Evolutionary conservation across 2,329 filamentous ascomycete genomes (phyloP).

Genomic region (Clarireedia monteithiana): DNA sequence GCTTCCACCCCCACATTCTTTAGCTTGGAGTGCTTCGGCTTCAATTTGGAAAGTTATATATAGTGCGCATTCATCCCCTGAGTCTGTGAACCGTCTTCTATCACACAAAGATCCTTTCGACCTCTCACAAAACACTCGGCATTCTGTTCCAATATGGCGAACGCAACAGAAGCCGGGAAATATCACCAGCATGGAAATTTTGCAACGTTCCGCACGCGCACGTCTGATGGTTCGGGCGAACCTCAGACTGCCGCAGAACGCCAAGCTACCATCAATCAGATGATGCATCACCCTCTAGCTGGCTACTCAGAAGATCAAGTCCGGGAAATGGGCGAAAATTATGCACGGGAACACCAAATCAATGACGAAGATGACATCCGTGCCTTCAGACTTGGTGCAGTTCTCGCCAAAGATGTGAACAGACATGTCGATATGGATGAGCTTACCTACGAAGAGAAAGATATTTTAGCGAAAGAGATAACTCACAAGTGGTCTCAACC

Average conservation of each 20-base stretch:
- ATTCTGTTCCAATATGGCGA: not conserved
- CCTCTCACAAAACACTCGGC: not conserved
- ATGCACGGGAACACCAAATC: conserved; percentile 47
- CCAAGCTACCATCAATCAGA: not conserved
- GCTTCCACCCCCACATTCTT: no score
- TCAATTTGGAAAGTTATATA: no score
- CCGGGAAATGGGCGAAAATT: conserved; percentile 34
- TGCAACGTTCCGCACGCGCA: not conserved
- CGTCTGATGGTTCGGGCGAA: not conserved
- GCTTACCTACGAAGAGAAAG: conserved; percentile 50
- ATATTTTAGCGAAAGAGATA: conserved; percentile 50
- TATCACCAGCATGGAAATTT: not conserved
- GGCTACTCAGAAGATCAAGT: not conserved
- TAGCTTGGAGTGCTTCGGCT: no score
- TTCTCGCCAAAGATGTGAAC: conserved; percentile 41
- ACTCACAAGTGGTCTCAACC: conserved; percentile 65
- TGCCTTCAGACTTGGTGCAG: conserved; percentile 51
- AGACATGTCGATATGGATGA: conserved; percentile 38
- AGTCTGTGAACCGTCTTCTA: no score
- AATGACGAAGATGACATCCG: conserved; percentile 47
- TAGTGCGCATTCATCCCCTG: no score
- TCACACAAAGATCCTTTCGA: no score
- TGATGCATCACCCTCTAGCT: not conserved
- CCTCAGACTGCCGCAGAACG: not conserved
- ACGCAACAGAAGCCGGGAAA: not conserved